These are phyloP conservation scores for Lepiota subincarnata DNA, from an alignment of 768 basidiomycete genomes.

Conservation along the genomic window DNA sequence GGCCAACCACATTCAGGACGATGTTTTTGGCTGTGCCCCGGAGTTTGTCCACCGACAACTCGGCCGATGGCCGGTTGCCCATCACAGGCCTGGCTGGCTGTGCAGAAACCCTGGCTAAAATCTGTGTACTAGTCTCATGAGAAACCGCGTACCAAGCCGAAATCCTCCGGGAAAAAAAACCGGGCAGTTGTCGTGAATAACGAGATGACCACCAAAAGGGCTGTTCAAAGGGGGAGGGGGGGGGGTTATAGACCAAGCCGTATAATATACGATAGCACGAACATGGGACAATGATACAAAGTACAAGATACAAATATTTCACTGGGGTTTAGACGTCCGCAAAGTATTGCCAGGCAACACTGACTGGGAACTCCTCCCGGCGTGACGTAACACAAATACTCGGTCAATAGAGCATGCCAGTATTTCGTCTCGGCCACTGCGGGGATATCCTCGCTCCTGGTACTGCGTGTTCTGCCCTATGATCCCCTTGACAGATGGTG, in stretches of 20 bases:
- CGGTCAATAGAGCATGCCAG: constrained; percentile 88
- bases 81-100: no score
- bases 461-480: constrained; percentile 19
- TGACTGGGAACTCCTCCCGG: constrained; percentile 13
- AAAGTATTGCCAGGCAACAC: not conserved
- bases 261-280: constrained; percentile 2
- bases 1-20: no score
- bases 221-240: not conserved
- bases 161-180: no score
- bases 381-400: constrained; percentile 64
- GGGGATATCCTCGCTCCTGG: constrained; percentile 17
- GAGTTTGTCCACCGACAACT: no score
- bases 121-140: no score
- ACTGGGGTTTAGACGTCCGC: not conserved
- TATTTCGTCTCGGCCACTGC: constrained; percentile 74
- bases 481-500: constrained; percentile 60
- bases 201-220: not conserved
- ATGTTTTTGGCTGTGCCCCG: no score
- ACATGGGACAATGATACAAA: not conserved
- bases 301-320: not conserved
- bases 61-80: no score
- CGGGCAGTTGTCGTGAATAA: no score
- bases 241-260: not conserved
- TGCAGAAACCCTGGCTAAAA: no score
- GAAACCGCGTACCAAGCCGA: no score